Evolutionary conservation across 73 alveolate genomes (phyloP).

Genomic region (Paraurostyla sp.): DNA sequence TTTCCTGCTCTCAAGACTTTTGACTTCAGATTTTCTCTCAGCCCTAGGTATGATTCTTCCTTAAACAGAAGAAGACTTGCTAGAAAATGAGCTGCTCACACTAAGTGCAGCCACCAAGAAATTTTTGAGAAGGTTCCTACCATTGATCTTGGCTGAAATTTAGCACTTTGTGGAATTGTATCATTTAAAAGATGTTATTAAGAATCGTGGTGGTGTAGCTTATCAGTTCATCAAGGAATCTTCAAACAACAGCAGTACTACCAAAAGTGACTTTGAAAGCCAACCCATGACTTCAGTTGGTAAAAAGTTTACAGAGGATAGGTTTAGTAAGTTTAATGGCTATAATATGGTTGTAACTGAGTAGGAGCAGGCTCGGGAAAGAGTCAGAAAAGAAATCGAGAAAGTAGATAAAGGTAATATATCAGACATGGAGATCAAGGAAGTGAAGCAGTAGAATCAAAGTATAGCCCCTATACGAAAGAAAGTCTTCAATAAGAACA

Average conservation of each 20-base stretch:
- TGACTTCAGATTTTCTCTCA: background rate
- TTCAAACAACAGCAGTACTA: background rate
- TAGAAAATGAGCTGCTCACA: slow-evolving; percentile 6
- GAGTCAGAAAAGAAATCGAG: background rate
- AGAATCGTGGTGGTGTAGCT: slow-evolving; percentile 34
- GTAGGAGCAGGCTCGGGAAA: background rate
- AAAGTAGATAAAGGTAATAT: slow-evolving; percentile 14
- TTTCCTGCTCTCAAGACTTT: background rate
- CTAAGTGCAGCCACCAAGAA: background rate
- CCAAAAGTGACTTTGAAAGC: background rate
- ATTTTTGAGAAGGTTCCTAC: background rate
- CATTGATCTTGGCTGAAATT: background rate
- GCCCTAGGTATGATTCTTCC: background rate
- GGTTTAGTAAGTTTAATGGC: background rate
- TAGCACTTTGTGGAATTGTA: background rate
- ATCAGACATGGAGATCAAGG: slow-evolving; percentile 9
- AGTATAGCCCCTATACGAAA: background rate
- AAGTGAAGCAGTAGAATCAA: background rate
- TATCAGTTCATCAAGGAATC: background rate
- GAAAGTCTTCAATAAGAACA: background rate
- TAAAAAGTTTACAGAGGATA: background rate
- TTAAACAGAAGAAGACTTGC: background rate
- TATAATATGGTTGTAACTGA: too few species aligned
- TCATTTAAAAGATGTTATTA: slow-evolving; percentile 25
- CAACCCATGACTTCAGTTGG: background rate